Evolutionary conservation across 495 filamentous ascomycete species (phyloP).

Genomic region (Corynascus novoguineensis): DNA sequence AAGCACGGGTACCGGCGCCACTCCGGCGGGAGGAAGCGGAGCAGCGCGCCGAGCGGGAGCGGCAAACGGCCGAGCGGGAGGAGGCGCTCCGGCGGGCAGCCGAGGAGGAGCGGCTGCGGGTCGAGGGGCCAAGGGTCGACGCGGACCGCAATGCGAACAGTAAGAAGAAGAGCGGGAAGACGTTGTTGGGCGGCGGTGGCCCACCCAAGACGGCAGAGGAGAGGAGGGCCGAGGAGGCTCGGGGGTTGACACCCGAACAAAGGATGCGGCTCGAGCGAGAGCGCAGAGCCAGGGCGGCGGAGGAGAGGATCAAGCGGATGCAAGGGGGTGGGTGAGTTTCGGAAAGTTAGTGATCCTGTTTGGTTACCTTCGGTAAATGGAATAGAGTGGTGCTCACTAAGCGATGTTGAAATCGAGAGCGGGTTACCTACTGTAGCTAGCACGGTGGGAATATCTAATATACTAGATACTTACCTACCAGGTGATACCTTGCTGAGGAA

Average conservation of each 20-base stretch:
- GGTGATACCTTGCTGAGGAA: no score
- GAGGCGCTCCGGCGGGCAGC: conserved; percentile 60
- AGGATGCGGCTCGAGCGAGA: conserved; percentile 73
- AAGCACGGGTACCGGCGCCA: conserved; percentile 61
- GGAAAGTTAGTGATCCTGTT: background rate
- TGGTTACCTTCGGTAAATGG: background rate
- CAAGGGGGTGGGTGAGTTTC: conserved; percentile 20
- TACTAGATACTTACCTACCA: no score
- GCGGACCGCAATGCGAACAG: conserved; percentile 16
- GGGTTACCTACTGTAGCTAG: no score
- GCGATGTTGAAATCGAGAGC: background rate
- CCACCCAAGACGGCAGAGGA: conserved; percentile 65
- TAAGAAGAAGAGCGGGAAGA: conserved; percentile 25
- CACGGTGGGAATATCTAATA: no score
- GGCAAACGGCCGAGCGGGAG: conserved; percentile 54
- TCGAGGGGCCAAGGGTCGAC: conserved; percentile 42
- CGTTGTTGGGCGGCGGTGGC: conserved; percentile 41
- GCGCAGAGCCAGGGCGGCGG: conserved; percentile 74
- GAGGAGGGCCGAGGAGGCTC: conserved; percentile 71
- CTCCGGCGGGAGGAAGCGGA: conserved; percentile 66
- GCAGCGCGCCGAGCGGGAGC: conserved; percentile 56
- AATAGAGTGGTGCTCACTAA: background rate
- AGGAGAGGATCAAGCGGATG: conserved; percentile 74
- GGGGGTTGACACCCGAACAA: conserved; percentile 82
- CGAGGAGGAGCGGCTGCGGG: conserved; percentile 57